These are phyloP conservation scores for Boehmeria nivea DNA, from an alignment of 306 rosid species.

Conservation along the genomic window DNA sequence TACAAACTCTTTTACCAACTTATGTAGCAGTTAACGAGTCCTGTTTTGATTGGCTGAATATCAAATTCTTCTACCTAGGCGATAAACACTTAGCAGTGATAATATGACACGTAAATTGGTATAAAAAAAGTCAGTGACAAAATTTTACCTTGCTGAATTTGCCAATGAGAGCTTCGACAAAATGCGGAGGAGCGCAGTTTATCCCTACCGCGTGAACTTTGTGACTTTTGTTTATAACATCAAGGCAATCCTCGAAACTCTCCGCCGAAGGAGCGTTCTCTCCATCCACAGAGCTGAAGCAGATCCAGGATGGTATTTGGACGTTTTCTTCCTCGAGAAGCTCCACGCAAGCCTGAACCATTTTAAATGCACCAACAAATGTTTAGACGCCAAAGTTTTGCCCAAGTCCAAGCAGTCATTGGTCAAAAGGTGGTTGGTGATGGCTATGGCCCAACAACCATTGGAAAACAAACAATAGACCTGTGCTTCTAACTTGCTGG, in stretches of 20 bases:
- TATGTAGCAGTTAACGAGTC: no score
- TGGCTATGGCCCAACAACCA: no score
- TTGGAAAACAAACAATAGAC: slow-evolving; percentile 25
- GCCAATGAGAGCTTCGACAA: slow-evolving; percentile 56
- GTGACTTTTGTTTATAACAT: slow-evolving; percentile 42
- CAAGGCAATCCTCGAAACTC: slow-evolving; percentile 71
- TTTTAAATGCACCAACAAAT: no score
- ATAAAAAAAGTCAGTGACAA: no score
- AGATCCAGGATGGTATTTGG: slow-evolving; percentile 77
- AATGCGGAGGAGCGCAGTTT: slow-evolving; percentile 88
- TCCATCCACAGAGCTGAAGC: slow-evolving; percentile 82
- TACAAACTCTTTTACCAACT: no score
- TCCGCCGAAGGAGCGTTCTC: slow-evolving; percentile 81
- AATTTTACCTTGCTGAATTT: slow-evolving; percentile 63
- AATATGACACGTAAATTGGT: no score
- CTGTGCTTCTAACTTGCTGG: slow-evolving; percentile 82
- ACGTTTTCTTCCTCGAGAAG: slow-evolving; percentile 77
- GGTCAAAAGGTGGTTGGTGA: not conserved
- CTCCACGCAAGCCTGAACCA: slow-evolving; percentile 63
- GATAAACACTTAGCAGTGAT: no score
- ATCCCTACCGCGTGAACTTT: slow-evolving; percentile 76
- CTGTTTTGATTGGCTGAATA: no score
- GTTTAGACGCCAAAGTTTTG: no score
- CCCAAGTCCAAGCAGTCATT: not conserved
- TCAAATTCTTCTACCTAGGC: no score